These are phyloP conservation scores for Podila epicladia DNA, from an alignment of 192 early-diverging fungal genomes.

Conservation along the genomic window DNA sequence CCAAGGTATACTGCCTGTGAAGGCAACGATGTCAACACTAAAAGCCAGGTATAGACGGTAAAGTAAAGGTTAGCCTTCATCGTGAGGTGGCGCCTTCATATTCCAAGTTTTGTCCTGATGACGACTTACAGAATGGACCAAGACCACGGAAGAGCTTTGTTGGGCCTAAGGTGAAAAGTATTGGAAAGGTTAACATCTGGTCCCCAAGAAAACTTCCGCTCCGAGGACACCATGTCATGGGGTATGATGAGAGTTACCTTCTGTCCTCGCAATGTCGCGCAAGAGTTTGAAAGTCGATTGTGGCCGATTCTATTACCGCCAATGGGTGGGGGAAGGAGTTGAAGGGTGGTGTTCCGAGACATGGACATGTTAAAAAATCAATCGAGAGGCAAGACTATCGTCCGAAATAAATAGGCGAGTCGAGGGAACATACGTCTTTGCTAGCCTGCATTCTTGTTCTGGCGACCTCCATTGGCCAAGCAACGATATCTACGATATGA, in stretches of 20 bases:
- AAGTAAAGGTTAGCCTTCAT: no score
- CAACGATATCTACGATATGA: conserved; percentile 28
- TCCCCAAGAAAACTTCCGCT: neutral
- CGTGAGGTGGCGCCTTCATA: neutral
- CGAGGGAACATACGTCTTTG: conserved; percentile 35
- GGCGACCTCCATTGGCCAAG: conserved; percentile 47
- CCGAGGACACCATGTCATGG: no score
- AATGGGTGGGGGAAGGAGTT: neutral
- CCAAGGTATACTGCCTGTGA: conserved; percentile 47
- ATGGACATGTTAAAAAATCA: neutral
- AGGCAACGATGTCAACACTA: conserved; percentile 46
- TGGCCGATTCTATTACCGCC: conserved; percentile 23
- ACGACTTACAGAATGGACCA: conserved; percentile 38
- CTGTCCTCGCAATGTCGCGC: conserved; percentile 45
- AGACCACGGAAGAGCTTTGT: conserved; percentile 47
- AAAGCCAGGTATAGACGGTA: no score
- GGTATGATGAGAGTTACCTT: conserved; percentile 11
- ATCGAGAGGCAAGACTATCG: neutral
- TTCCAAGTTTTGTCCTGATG: neutral
- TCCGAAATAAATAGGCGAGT: neutral
- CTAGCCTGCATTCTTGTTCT: conserved; percentile 49
- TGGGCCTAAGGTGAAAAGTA: conserved; percentile 11
- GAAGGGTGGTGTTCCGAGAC: neutral
- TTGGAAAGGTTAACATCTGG: neutral
- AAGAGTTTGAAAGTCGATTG: conserved; percentile 46